These are phyloP conservation scores for Irineochytrium annulatum DNA, from an alignment of 192 early-diverging fungal species.

Conservation along the genomic window DNA sequence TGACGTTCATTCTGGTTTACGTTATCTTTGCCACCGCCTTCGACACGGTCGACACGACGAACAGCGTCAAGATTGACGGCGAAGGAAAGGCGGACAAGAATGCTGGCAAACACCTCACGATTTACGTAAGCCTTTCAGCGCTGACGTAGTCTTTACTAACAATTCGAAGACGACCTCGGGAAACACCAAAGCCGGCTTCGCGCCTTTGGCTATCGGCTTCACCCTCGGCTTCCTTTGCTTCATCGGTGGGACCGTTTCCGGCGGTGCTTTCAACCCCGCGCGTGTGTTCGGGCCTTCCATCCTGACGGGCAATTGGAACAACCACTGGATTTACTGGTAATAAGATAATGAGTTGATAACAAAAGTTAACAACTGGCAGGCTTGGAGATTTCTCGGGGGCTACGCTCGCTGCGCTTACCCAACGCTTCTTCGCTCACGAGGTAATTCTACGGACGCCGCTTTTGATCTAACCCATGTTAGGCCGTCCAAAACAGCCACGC, in stretches of 20 bases:
- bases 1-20: constrained; percentile 61
- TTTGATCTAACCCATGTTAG: constrained; percentile 35
- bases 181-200: constrained; percentile 64
- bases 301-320: constrained; percentile 46
- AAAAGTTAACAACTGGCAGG: constrained; percentile 22
- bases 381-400: constrained; percentile 53
- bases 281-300: constrained; percentile 55
- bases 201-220: constrained; percentile 58
- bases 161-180: constrained; percentile 50
- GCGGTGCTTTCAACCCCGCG: constrained; percentile 61
- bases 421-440: constrained; percentile 54
- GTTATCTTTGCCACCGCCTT: constrained; percentile 64
- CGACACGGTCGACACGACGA: constrained; percentile 57
- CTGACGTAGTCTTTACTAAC: neutral
- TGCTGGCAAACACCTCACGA: constrained; percentile 53
- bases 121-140: constrained; percentile 44
- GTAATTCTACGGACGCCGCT: constrained; percentile 37
- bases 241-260: constrained; percentile 52
- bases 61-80: constrained; percentile 40
- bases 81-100: constrained; percentile 18
- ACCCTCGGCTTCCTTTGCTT: constrained; percentile 50
- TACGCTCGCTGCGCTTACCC: constrained; percentile 47
- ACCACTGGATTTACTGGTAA: constrained; percentile 56
- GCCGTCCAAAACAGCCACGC: constrained; percentile 26
- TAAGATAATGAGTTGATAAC: neutral